Percentiles rank a stretch among this genome's conserved stretches.
Conservation (phyloP, 2,329 filamentous ascomycete genomes). For the Boeremia lycopersici region DNA sequence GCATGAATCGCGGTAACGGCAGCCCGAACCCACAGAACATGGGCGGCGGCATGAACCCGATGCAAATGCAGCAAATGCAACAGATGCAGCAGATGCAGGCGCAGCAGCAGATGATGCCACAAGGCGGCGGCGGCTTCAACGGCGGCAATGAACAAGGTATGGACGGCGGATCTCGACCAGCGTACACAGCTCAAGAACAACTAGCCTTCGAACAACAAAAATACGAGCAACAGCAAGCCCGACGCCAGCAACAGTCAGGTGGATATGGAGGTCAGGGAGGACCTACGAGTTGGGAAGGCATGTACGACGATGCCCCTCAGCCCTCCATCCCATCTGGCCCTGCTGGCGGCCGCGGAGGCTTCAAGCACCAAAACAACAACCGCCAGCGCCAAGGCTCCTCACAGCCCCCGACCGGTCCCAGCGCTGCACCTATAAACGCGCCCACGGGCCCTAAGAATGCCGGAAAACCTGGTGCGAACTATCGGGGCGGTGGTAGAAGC, state of each 20-base stretch:
- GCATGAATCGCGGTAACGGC: slow-evolving; percentile 40
- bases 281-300: slow-evolving; percentile 93
- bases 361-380: slow-evolving; percentile 37
- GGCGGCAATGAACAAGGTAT: slow-evolving; percentile 53
- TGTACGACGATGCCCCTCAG: slow-evolving; percentile 95
- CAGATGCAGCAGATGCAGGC: slow-evolving; percentile 60
- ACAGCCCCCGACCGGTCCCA: slow-evolving; percentile 49
- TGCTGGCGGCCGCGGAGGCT: slow-evolving; percentile 49
- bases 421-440: slow-evolving; percentile 72
- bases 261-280: slow-evolving; percentile 62
- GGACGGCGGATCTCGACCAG: slow-evolving; percentile 54
- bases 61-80: slow-evolving; percentile 71
- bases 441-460: slow-evolving; percentile 97
- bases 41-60: slow-evolving; percentile 67
- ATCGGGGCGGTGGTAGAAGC: slow-evolving; percentile 76
- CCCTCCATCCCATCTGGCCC: slow-evolving; percentile 67
- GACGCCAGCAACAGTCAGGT: slow-evolving; percentile 55
- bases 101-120: slow-evolving; percentile 53
- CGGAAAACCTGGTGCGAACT: slow-evolving; percentile 88
- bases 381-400: slow-evolving; percentile 46
- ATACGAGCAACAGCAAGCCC: slow-evolving; percentile 71
- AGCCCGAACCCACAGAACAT: slow-evolving; percentile 41
- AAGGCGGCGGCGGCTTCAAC: slow-evolving; percentile 51
- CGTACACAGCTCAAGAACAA: slow-evolving; percentile 73
- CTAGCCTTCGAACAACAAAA: slow-evolving; percentile 79